Base-by-base conservation (phyloP, 179 eudicot species). In the Silene coronaria region DNA sequence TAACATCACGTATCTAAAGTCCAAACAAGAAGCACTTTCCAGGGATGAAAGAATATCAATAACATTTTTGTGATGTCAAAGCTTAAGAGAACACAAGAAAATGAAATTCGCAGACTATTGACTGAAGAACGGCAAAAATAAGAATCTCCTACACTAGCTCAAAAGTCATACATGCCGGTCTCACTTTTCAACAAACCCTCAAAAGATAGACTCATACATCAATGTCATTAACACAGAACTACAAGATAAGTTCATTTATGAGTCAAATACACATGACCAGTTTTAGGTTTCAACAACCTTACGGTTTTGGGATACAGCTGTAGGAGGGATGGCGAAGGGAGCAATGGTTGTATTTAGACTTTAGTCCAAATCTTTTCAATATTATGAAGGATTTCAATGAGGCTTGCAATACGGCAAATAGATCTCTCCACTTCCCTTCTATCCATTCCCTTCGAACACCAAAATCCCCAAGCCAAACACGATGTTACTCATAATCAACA, bases 1-100 rank as follows among this genome's bases (percentile, higher is more conserved):
- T 28, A 53, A 51, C 74, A 51, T 45, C 74, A 30, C 45, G 60
- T 80, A 66, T 36, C 45, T 68, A 67, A 78, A 32, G 24, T 65
- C 8, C 38, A 61, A 62, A 63, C 34, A 26, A 26, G 58, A 42
- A 67, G 55, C 17, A 6, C 32, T 0, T 45, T 45, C 51, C 11
- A 12, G 55, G 17, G 12, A 58, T 27, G 34, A 42, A 63, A 76
- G 3, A 76, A 2, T 22, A 22, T 5, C 48, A 75, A 28, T 63
- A 32, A 8, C 30, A 61, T 10, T 22, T 45, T 32, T 4, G 16
- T 19, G 11, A 69, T 22, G 4, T 11, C 10, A 13, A 28, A 42
- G 17, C 17, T 22, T 21, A 21, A 38, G 1, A 36, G 55, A 68
- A 19, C 17, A 68, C 53, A 21, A 22, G 28, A 23, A 68, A 38